phyloP scores from a whole-genome alignment of 805 yeast genomes.

The Saturnispora serradocipensis region DNA sequence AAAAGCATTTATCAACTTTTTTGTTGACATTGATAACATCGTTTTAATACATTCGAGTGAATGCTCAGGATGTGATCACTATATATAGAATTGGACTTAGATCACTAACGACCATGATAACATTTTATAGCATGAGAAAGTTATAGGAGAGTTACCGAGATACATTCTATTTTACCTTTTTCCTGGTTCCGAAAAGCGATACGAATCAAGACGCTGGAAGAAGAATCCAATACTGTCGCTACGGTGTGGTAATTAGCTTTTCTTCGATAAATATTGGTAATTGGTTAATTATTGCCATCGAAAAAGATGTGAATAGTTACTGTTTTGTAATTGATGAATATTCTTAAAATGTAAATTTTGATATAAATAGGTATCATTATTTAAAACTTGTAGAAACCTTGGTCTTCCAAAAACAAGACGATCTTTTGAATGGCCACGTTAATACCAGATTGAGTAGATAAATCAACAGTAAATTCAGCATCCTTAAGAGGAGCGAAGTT shows the following conservation, averaged over 20 bases:
- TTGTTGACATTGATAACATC: not conserved
- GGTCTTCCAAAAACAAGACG: slow-evolving; percentile 63
- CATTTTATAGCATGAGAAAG: not conserved
- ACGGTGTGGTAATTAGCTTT: too few species aligned
- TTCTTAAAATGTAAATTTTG: not conserved
- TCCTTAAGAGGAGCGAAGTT: slow-evolving; percentile 39
- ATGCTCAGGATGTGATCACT: not conserved
- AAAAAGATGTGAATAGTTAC: not conserved
- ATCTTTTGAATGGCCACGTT: slow-evolving; percentile 67
- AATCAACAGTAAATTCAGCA: slow-evolving; percentile 51
- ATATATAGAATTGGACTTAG: too few species aligned
- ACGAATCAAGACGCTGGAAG: too few species aligned
- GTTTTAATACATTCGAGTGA: not conserved
- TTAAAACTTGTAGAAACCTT: slow-evolving; percentile 64
- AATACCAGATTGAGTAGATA: slow-evolving; percentile 42
- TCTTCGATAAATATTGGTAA: too few species aligned
- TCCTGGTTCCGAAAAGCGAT: too few species aligned
- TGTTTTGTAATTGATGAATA: not conserved
- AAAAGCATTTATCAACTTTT: not conserved
- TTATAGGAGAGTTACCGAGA: too few species aligned
- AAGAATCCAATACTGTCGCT: too few species aligned
- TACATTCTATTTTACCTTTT: too few species aligned
- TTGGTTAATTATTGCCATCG: too few species aligned
- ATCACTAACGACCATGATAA: too few species aligned
- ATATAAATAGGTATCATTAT: not conserved